Base-by-base conservation (phyloP, 257 asterid genomes). In the Ballota nigra region DNA sequence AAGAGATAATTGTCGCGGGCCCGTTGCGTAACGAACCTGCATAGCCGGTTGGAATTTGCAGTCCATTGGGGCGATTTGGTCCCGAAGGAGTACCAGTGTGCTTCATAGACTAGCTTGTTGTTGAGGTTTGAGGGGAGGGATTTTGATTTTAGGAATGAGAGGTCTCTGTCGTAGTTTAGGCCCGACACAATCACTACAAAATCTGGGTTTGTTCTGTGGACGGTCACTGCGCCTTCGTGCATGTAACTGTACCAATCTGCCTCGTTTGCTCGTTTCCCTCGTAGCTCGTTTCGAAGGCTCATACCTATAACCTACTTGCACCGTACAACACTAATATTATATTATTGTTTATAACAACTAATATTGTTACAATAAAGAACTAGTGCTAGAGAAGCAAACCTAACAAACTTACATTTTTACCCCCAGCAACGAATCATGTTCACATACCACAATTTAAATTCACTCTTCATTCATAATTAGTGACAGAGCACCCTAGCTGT, bases 271-370 rank as follows among this genome's bases (percentile, higher is more conserved):
- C 67, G 57, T 0, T 76, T 74, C 0, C 98, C 97, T 1, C 90
- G 84, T 12, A 88, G 77, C 78, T 93, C 98, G 8, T 93, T 93
- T 75, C 97, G 78, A 82, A 90, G 23, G 77, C 96, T 88, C 86
- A 88, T 90, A 0, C 73, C 97, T 5, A 87, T 75, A 3, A 87
- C 95, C 95, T 89, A n/a, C n/a, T n/a, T n/a, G n/a, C n/a, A n/a
- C n/a, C n/a, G n/a, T n/a, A n/a, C n/a, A n/a, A n/a, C n/a, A n/a
- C n/a, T n/a, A n/a, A n/a, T n/a, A n/a, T n/a, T n/a, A n/a, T n/a
- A n/a, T n/a, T n/a, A n/a, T n/a, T n/a, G n/a, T n/a, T n/a, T n/a
- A n/a, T n/a, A n/a, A n/a, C n/a, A n/a, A n/a, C n/a, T n/a, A n/a
- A n/a, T n/a, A n/a, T n/a, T n/a, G n/a, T n/a, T n/a, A n/a, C n/a